Evolutionary conservation across 371 early-diverging fungal species (phyloP).

Genomic region (Fennellomyces sp.): DNA sequence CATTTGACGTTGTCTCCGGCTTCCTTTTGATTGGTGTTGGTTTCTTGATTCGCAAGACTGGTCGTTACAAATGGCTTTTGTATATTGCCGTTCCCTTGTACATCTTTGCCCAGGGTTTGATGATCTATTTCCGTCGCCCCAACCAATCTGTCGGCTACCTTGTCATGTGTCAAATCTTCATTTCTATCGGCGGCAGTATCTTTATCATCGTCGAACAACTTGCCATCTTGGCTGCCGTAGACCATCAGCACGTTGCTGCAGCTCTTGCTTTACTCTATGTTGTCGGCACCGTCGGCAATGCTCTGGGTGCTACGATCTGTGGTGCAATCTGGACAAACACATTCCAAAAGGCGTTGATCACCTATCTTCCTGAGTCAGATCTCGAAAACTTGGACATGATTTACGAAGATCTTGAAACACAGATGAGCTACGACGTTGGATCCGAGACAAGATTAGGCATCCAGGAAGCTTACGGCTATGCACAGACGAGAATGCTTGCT

Average conservation of each 20-base stretch:
- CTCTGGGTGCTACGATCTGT: constrained; percentile 19
- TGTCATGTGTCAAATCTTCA: constrained; percentile 23
- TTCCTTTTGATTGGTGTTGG: constrained; percentile 14
- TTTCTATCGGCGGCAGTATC: constrained; percentile 23
- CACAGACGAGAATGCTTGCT: constrained; percentile 25
- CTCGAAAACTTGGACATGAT: constrained; percentile 12
- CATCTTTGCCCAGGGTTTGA: constrained; percentile 21
- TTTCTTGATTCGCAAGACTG: constrained; percentile 15
- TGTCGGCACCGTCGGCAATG: constrained; percentile 18
- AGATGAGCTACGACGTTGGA: constrained; percentile 21
- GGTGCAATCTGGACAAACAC: constrained; percentile 22
- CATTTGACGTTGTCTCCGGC: constrained; percentile 21
- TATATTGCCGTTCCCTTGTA: constrained; percentile 20
- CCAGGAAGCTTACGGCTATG: constrained; percentile 24
- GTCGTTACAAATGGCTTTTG: constrained; percentile 19
- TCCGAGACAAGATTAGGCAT: constrained; percentile 10
- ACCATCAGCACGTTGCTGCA: constrained; percentile 21
- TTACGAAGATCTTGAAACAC: constrained; percentile 19
- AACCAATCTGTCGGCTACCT: constrained; percentile 22
- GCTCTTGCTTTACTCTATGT: constrained; percentile 15
- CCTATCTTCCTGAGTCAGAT: constrained; percentile 9
- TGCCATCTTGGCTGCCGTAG: constrained; percentile 22
- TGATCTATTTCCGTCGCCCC: constrained; percentile 24
- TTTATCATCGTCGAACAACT: constrained; percentile 20
- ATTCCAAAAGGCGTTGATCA: constrained; percentile 11